Evolutionary conservation across 176 grass and related monocot genomes (phyloP).

Genomic region (Oropetium thomaeum): DNA sequence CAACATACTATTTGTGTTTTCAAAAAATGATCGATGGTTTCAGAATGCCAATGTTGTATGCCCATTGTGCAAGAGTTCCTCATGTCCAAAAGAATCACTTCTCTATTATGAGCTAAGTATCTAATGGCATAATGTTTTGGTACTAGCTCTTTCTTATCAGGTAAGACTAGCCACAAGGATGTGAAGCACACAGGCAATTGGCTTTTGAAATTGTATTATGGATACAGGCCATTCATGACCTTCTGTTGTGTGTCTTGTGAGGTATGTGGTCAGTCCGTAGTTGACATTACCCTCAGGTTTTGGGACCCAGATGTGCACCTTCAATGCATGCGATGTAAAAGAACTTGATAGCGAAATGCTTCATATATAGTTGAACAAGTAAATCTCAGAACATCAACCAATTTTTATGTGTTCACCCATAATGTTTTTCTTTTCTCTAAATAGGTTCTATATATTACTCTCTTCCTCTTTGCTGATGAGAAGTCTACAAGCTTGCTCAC

Average conservation of each 20-base stretch:
- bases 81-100: constrained; percentile 1
- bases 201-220: constrained; percentile 88
- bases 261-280: constrained; percentile 39
- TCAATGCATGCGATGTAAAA: neutral
- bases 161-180: constrained; percentile 95
- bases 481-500: constrained; percentile 51
- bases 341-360: neutral
- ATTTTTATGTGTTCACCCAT: constrained; percentile 5
- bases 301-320: neutral
- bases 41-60: neutral
- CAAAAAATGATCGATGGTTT: neutral
- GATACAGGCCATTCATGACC: constrained; percentile 75
- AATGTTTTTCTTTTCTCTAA: neutral
- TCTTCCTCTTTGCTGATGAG: constrained; percentile 70
- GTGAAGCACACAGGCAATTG: constrained; percentile 79
- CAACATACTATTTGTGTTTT: neutral
- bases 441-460: constrained; percentile 90
- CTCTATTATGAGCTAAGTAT: constrained; percentile 13
- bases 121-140: constrained; percentile 4
- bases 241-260: constrained; percentile 98
- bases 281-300: neutral
- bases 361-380: neutral
- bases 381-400: neutral
- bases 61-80: neutral
- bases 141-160: constrained; percentile 82